Evolutionary conservation across 805 yeast species (phyloP), one percentile per base, ranked within the genome.

Genomic region (Lachancea lanzarotensis): DNA sequence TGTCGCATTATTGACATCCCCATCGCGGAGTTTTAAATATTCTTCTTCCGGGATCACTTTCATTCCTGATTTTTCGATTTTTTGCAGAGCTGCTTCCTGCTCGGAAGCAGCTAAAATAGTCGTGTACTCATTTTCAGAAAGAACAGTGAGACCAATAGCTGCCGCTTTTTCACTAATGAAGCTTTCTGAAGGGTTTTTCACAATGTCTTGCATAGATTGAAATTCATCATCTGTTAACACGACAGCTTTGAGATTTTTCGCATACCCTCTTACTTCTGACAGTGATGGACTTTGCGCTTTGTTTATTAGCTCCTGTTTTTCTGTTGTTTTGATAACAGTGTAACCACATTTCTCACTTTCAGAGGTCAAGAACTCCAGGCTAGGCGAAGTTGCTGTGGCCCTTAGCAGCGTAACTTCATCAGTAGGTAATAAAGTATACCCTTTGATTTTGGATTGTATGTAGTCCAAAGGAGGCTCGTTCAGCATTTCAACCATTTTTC

Each of bases 141-240:
- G 17, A 7, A 53, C 45, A 12, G 38, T 35, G 36, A 56, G 26
- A 30, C 48, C 49, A 1, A 53, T 45, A 2, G 46, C 17, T 18
- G 52, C 48, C 15, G 70, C 58, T 26, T 62, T 61, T 29, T 54
- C 47, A 2, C 49, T 50, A 25, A 62, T 42, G 25, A 57, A 59
- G 12, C 53, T 57, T n/a, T 52, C 19, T 6, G 60, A 45, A 36
- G 63, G 65, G 13, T 49, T 43, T 1, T 52, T 51, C 11, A 49
- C 17, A 2, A 35, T n/a, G 5, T 48, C 35, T 17, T 57, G 33
- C 15, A 55, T 13, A 3, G 42, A 40, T 3, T 38, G 38, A 26
- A 35, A 42, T 13, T 45, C 53, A 3, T 48, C 49, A 22, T 49
- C 44, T 13, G 50, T 46, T 5, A 58, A 37, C 16, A 53, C 35